phyloP scores from a whole-genome alignment of 306 rosid genomes.

The Biancaea sappan region DNA sequence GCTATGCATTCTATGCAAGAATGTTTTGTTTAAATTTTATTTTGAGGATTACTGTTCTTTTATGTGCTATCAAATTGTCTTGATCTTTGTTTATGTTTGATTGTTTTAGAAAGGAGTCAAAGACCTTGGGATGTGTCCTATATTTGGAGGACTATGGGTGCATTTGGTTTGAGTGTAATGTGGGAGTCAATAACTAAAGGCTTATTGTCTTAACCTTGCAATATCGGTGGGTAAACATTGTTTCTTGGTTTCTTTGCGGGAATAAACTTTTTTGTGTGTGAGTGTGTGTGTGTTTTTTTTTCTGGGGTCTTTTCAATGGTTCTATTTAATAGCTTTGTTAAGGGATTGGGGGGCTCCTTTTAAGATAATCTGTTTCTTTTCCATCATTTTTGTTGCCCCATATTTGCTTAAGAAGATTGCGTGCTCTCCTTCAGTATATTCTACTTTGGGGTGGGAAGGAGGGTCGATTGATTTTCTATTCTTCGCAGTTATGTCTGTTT shows the following conservation, averaged over 20 bases:
- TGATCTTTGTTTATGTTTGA: neutral
- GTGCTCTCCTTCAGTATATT: no score
- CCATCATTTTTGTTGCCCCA: neutral
- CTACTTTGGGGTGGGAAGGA: no score
- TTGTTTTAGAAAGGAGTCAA: neutral
- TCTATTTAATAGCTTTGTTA: no score
- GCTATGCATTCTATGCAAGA: slow-evolving; percentile 34
- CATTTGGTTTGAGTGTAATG: neutral
- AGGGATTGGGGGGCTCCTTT: neutral
- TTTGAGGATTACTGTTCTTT: slow-evolving; percentile 8
- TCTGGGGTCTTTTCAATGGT: neutral
- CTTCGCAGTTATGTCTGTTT: neutral
- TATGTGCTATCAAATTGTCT: slow-evolving; percentile 26
- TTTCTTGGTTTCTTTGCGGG: neutral
- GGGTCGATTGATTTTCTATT: neutral
- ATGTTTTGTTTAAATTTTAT: slow-evolving; percentile 17
- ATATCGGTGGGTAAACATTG: neutral
- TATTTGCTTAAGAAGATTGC: neutral
- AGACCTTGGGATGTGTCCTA: neutral
- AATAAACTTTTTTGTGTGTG: no score
- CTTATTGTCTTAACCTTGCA: neutral
- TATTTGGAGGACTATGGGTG: neutral
- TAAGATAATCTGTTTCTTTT: neutral
- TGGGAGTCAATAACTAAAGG: neutral
- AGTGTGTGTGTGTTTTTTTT: no score